phyloP scores from a whole-genome alignment of 2,329 filamentous ascomycete genomes.

The Ophiostoma piceae region DNA sequence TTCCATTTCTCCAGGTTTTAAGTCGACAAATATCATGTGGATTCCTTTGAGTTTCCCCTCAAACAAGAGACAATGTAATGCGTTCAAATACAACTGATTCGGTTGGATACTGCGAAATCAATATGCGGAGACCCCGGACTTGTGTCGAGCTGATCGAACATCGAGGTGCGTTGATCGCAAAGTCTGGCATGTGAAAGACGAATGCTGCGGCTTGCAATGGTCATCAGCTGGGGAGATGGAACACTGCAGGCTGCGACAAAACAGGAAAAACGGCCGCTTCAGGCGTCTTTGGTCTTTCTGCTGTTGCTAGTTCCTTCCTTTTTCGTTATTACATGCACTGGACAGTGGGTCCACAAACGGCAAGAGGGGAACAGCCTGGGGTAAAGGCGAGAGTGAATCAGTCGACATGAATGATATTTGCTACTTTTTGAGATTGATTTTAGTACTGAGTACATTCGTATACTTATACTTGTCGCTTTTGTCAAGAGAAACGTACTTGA shows the following conservation, averaged over 20 bases:
- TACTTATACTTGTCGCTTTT: background rate
- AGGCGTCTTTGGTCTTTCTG: background rate
- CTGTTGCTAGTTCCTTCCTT: slow-evolving; percentile 2
- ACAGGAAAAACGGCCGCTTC: slow-evolving; percentile 16
- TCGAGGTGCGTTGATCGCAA: background rate
- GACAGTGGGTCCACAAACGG: background rate
- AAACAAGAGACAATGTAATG: background rate
- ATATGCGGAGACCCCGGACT: slow-evolving; percentile 24
- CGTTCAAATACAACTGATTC: background rate
- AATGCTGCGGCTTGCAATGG: background rate
- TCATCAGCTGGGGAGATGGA: background rate
- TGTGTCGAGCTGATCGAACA: background rate
- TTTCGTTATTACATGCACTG: background rate
- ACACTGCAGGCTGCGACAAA: background rate
- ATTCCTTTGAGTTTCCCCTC: background rate
- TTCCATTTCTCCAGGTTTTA: slow-evolving; percentile 3
- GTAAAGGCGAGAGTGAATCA: background rate
- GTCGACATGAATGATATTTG: too few species aligned
- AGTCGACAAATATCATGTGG: slow-evolving; percentile 6
- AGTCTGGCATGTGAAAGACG: slow-evolving; percentile 23
- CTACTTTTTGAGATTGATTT: too few species aligned
- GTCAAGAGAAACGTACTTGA: background rate
- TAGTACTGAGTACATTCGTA: background rate
- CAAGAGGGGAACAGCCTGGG: background rate
- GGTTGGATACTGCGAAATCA: background rate